Conservation (phyloP, 1,284 basidiomycete genomes). For the Omphalotus olearius region DNA sequence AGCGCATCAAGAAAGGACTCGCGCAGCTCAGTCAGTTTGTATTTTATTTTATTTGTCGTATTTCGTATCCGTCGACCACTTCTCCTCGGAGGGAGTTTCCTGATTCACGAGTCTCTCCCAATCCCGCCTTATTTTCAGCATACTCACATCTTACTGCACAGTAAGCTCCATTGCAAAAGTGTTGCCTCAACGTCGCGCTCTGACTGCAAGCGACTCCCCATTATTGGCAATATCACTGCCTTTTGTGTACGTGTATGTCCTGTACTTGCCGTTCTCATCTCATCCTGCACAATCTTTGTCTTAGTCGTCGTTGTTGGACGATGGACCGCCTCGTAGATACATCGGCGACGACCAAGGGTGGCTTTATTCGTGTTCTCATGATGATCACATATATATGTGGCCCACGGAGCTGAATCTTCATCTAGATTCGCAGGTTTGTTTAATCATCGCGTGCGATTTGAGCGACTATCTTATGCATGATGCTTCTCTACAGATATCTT, state of each 20-base stretch:
- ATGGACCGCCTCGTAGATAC: conserved; percentile 31
- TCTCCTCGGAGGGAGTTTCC: too few species aligned
- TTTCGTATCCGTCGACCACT: too few species aligned
- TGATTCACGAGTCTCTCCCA: too few species aligned
- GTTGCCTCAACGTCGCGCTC: conserved; percentile 9
- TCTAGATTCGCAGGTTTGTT: conserved; percentile 34
- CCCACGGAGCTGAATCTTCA: conserved; percentile 37
- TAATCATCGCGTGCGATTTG: neutral
- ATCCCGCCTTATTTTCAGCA: neutral
- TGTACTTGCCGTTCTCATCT: neutral
- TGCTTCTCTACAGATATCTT: conserved; percentile 39
- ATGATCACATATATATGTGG: conserved; percentile 27
- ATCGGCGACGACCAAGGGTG: conserved; percentile 49
- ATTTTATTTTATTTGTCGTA: too few species aligned
- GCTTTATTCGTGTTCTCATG: conserved; percentile 35
- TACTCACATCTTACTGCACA: neutral
- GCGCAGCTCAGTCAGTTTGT: too few species aligned
- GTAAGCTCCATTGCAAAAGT: neutral
- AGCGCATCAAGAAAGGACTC: neutral
- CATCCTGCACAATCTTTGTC: conserved; percentile 7
- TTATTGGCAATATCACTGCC: conserved; percentile 9
- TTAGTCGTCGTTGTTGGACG: conserved; percentile 19
- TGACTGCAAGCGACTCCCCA: neutral
- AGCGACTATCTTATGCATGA: conserved; percentile 1
- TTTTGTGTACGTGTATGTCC: conserved; percentile 14